Conservation (phyloP, 2,329 filamentous ascomycete genomes). For the Penicillium oxalicum region DNA sequence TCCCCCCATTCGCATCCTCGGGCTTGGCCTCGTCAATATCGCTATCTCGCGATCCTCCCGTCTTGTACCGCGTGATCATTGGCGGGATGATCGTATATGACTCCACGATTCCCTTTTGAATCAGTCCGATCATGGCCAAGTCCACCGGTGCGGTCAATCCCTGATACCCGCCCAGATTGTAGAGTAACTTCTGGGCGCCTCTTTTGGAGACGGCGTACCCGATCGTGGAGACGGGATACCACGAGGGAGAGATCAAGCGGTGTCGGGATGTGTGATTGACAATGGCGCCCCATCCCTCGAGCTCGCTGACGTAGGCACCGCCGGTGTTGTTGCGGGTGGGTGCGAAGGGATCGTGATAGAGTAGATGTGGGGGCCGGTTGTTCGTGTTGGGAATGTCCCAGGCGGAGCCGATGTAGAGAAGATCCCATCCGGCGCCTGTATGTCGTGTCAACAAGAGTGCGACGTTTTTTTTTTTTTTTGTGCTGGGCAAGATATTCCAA, state of each 20-base stretch:
- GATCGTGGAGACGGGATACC: neutral
- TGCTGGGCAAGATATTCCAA: too few relatives aligned
- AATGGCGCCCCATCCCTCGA: neutral
- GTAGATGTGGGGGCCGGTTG: neutral
- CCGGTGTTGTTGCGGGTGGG: neutral
- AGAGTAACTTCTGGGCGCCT: neutral
- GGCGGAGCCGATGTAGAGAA: neutral
- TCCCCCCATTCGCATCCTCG: neutral
- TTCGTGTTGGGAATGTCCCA: neutral
- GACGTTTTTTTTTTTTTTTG: too few relatives aligned
- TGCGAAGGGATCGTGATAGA: neutral
- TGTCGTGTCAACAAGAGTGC: neutral
- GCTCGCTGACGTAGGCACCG: neutral
- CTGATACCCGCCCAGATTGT: conserved; percentile 1
- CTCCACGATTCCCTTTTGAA: neutral
- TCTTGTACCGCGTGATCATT: neutral
- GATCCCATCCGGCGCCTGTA: neutral
- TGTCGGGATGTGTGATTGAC: neutral
- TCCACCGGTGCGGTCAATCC: neutral
- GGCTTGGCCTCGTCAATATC: neutral
- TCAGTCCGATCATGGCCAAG: neutral
- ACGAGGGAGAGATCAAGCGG: neutral
- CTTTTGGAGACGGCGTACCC: neutral
- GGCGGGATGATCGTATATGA: neutral
- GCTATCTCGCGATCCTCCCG: neutral